Evolutionary conservation across 2,329 filamentous ascomycete species (phyloP), one percentile per base, ranked within the genome.

Genomic region (Tolypocladium amazonense): DNA sequence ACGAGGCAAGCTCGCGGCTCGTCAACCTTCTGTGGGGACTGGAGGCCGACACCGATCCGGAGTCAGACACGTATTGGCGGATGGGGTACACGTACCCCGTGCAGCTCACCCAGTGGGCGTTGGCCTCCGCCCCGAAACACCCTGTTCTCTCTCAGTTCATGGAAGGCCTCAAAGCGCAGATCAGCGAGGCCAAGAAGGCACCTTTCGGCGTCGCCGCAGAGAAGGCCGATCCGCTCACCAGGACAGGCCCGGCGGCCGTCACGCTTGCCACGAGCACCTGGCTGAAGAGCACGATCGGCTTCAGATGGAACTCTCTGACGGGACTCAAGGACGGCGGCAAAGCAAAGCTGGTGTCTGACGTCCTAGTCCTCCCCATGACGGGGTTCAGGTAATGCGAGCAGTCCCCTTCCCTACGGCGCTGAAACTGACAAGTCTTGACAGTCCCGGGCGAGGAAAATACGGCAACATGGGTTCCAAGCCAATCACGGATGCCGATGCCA

Each of bases 41-140:
- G 15, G 66, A 68, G 47, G 66, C 66, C 52, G 66, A 68, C 33
- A 64, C 64, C 20, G 64, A 66, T 43, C 65, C 66, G 3, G 50
- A 59, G 38, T 58, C 63, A 30, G 59, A 66, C 52, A 53, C 61
- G 7, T 64, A 65, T 57, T 68, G 66, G 66, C 64, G 66, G 18
- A 68, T 68, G 66, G 66, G 66, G 50, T 68, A 68, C 50, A 59
- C 64, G 18, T 67, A 65, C 58, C 65, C 66, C 9, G 59, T 68
- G 3, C 66, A 68, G 23, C 47, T 68, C 41, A 68, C 66, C 7
- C 66, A 68, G 47, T 68, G 66, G 66, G 66, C 66, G 6, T 57
- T 68, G 60, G 66, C 66, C 2, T 65, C 65, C 18, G 62, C 63
- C 14, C 65, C 62, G 7, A 57, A 61, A 8, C 66, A 68, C n/a